Evolutionary conservation across 78 protist genomes (phyloP).

Genomic region (Chrysochromulina parva): DNA sequence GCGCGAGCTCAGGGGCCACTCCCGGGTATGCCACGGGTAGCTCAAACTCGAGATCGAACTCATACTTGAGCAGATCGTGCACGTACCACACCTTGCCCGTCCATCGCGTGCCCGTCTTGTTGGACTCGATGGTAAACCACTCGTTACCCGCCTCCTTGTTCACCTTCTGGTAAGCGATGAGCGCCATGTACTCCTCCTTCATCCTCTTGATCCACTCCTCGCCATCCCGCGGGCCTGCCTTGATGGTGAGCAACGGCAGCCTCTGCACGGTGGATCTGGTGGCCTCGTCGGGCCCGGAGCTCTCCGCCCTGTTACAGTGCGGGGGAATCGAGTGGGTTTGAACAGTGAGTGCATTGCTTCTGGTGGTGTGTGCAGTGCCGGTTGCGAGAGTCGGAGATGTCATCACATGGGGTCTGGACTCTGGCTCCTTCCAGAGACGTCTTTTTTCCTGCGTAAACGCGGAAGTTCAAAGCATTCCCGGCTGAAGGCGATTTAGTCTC

Average conservation of each 20-base stretch:
- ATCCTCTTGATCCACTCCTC: slow-evolving; percentile 85
- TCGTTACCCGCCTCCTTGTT: slow-evolving; percentile 83
- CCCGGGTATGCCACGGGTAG: slow-evolving; percentile 82
- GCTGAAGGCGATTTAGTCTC: too few species aligned
- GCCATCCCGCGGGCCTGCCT: slow-evolving; percentile 92
- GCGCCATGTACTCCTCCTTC: slow-evolving; percentile 69
- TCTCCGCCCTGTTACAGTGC: too few species aligned
- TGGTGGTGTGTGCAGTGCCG: not conserved
- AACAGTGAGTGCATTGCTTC: not conserved
- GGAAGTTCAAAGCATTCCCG: too few species aligned
- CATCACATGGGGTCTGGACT: too few species aligned
- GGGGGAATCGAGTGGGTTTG: not conserved
- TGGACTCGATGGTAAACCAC: slow-evolving; percentile 90
- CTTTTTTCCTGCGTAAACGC: too few species aligned
- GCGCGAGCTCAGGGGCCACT: slow-evolving; percentile 84
- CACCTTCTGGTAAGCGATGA: slow-evolving; percentile 16
- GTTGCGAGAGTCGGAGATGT: too few species aligned
- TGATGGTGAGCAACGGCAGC: slow-evolving; percentile 74
- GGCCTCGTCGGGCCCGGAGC: not conserved
- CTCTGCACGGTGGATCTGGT: slow-evolving; percentile 49
- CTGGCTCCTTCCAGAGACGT: too few species aligned
- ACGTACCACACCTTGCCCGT: slow-evolving; percentile 74
- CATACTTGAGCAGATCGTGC: slow-evolving; percentile 78
- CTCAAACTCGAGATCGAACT: slow-evolving; percentile 91
- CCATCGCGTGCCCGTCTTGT: slow-evolving; percentile 76